These are phyloP conservation scores for Calvatia gigantea DNA, from an alignment of 768 basidiomycete species.

Conservation along the genomic window DNA sequence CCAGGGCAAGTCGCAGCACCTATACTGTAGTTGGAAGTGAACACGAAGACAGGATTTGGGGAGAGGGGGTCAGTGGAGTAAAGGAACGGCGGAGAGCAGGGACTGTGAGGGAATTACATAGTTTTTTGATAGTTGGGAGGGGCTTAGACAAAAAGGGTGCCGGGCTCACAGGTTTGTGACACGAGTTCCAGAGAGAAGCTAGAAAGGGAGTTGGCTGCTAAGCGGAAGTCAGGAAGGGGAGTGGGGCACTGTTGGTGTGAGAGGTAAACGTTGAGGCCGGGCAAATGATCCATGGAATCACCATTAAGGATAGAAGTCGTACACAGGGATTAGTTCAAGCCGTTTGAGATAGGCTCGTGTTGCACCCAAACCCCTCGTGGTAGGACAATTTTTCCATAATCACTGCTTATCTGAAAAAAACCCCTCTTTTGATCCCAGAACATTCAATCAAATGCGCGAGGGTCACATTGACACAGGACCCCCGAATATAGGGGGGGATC, in stretches of 20 bases:
- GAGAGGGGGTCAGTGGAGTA: too few species aligned
- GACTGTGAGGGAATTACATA: conserved; percentile 37
- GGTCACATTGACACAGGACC: too few species aligned
- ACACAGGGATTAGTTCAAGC: too few species aligned
- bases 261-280: neutral
- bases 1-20: too few species aligned
- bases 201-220: conserved; percentile 40
- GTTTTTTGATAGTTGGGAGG: conserved; percentile 31
- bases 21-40: too few species aligned
- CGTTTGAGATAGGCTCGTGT: conserved; percentile 4
- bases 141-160: conserved; percentile 44
- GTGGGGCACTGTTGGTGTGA: conserved; percentile 17
- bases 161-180: conserved; percentile 48
- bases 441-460: neutral
- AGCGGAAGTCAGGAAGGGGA: conserved; percentile 23
- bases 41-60: too few species aligned
- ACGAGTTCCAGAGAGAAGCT: conserved; percentile 36
- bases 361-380: neutral
- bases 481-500: too few species aligned
- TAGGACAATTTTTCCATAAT: neutral
- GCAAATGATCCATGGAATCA: neutral
- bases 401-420: neutral
- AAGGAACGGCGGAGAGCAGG: too few species aligned
- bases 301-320: neutral
- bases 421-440: neutral